Conservation (phyloP, 306 rosid genomes). For the Trifolium repens region DNA sequence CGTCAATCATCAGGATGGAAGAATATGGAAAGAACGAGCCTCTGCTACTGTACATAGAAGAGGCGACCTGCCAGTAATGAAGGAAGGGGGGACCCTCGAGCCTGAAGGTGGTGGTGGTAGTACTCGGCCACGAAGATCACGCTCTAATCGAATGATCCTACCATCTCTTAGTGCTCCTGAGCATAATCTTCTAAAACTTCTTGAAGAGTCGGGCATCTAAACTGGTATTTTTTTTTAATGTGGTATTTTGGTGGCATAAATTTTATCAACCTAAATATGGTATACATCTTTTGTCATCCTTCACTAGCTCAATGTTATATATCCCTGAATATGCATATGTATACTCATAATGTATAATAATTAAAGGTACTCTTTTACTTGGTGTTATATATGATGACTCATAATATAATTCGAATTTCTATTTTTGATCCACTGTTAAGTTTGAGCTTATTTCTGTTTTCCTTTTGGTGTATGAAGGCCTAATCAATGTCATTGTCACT, state of each 20-base stretch:
- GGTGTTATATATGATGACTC: conserved; percentile 33
- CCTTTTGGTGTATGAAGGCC: background rate
- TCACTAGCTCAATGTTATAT: conserved; percentile 14
- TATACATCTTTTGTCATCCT: conserved; percentile 1
- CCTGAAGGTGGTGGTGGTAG: conserved; percentile 42
- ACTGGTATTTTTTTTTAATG: conserved; percentile 47
- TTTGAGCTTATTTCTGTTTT: conserved; percentile 31
- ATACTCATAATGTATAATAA: conserved; percentile 41
- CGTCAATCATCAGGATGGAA: conserved; percentile 72
- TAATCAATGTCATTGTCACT: background rate
- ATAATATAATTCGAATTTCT: conserved; percentile 23
- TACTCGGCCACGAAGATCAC: conserved; percentile 57
- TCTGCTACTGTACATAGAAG: conserved; percentile 75
- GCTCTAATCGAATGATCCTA: conserved; percentile 65
- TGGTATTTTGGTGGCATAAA: conserved; percentile 37
- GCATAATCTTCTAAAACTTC: conserved; percentile 76
- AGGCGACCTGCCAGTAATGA: conserved; percentile 78
- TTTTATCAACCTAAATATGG: conserved; percentile 31
- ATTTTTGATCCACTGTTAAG: conserved; percentile 3
- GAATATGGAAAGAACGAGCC: conserved; percentile 93
- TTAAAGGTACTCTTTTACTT: conserved; percentile 33
- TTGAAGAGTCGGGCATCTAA: conserved; percentile 86
- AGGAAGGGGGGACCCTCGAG: conserved; percentile 63
- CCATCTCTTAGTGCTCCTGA: conserved; percentile 98
- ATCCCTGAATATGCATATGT: conserved; percentile 35